Percentiles rank a stretch among this genome's conserved stretches.
Evolutionary conservation across 1,284 basidiomycete species (phyloP).

Genomic region (Boletus sp.): DNA sequence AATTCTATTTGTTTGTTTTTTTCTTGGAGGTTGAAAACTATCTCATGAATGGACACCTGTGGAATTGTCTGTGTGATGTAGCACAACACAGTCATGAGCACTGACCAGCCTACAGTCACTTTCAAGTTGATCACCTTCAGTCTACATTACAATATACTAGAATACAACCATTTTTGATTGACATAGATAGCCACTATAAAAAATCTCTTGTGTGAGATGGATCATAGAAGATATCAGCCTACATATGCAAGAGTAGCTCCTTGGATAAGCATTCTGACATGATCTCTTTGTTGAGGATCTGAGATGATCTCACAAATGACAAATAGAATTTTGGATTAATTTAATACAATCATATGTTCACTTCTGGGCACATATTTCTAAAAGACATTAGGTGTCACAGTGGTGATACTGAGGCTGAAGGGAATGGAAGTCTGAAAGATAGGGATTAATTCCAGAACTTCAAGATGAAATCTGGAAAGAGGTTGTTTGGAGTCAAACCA

Average conservation of each 20-base stretch:
- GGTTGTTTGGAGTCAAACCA: too few species aligned
- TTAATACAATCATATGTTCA: conserved; percentile 5
- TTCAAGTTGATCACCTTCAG: background rate
- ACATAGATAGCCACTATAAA: conserved; percentile 8
- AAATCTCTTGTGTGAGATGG: background rate
- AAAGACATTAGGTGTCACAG: background rate
- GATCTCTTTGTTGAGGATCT: background rate
- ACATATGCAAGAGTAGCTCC: background rate
- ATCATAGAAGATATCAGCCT: background rate
- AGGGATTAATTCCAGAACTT: too few species aligned
- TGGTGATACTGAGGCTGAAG: too few species aligned
- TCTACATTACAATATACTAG: conserved; percentile 12
- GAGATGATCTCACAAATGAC: conserved; percentile 13
- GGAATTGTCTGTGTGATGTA: background rate
- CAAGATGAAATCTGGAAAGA: too few species aligned
- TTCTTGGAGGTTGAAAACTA: background rate
- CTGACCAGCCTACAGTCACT: background rate
- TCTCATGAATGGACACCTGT: conserved; percentile 9
- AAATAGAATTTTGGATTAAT: background rate
- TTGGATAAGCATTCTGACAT: conserved; percentile 1
- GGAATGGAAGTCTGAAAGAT: too few species aligned
- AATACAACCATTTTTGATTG: background rate
- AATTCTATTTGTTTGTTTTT: background rate
- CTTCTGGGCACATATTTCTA: background rate
- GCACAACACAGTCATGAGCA: background rate